Evolutionary conservation across 257 asterid genomes (phyloP), one percentile per base, ranked within the genome.

Genomic region (Ballota nigra): DNA sequence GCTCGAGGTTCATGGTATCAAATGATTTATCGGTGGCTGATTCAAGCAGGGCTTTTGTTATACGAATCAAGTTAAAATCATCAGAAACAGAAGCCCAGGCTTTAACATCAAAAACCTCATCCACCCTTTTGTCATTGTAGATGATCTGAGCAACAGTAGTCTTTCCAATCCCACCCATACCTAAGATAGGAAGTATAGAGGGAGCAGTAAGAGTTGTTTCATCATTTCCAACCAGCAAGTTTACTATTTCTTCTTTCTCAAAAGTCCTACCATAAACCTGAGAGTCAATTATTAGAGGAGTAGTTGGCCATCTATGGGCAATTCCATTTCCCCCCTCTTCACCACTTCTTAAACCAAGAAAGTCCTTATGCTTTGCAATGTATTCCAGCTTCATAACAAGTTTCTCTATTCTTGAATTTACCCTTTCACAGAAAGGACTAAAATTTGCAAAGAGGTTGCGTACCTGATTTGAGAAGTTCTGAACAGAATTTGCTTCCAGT

Each of bases 81-180:
- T 82, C 85, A 51, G 86, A 79, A 52, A 82, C 86, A 68, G 77
- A 38, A 41, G 82, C 87, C 89, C 89, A 82, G 18, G 81, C 81
- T 70, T 79, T 84, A 15, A 82, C 65, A 51, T 78, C 79, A 34
- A 84, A 84, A 53, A 64, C 73, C 36, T 80, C 83, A 69, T 69
- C 69, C 18, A 80, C 76, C 53, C 85, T 79, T 63, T 45, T 12
- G 67, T 84, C 87, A 40, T 82, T 84, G 73, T 82, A 84, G 66
- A 84, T 76, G 47, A 79, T 66, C 66, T 61, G 86, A 67, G 84
- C 83, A 49, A 81, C 79, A 64, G 86, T 79, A n/a, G 88, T 81
- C 73, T 84, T 84, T 15, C 88, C 88, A 23, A 80, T 75, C 75
- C 88, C 86, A 38, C 84, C 84, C 88, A 84, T 79, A 23, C 88